These are phyloP conservation scores for Trematosphaeria pertusa DNA, from an alignment of 2,329 filamentous ascomycete genomes.

Conservation along the genomic window DNA sequence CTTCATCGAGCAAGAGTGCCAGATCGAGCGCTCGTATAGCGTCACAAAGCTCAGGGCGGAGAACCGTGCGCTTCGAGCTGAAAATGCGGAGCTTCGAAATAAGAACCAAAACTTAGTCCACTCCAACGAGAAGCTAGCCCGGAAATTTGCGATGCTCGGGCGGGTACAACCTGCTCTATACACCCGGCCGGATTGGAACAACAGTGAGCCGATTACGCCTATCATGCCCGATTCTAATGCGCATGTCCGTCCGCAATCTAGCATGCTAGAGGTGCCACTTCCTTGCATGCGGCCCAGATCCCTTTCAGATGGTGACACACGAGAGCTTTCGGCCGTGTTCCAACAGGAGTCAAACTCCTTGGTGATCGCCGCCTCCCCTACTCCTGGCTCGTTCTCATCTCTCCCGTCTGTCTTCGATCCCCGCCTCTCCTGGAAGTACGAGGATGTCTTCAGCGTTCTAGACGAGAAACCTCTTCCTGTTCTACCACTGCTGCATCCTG, in stretches of 20 bases:
- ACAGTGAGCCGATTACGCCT: not conserved
- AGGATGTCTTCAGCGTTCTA: constrained; percentile 12
- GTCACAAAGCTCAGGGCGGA: constrained; percentile 7
- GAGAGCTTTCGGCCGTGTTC: too few relatives aligned
- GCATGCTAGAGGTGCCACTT: too few relatives aligned
- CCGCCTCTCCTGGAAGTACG: constrained; percentile 11
- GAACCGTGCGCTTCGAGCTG: constrained; percentile 11
- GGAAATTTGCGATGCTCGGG: constrained; percentile 6
- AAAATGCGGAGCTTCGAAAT: constrained; percentile 4
- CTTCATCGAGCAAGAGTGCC: not conserved
- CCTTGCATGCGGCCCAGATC: constrained; percentile 2
- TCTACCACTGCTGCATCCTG: constrained; percentile 4
- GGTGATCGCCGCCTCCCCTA: too few relatives aligned
- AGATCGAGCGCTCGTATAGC: constrained; percentile 8
- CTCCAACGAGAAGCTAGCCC: constrained; percentile 16
- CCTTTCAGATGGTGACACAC: not conserved
- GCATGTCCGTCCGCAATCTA: not conserved
- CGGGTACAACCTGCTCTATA: constrained; percentile 4
- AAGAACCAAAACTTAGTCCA: constrained; percentile 10
- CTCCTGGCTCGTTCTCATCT: too few relatives aligned
- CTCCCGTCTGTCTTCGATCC: too few relatives aligned
- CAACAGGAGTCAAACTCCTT: too few relatives aligned
- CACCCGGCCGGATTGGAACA: constrained; percentile 2
- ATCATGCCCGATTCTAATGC: not conserved
- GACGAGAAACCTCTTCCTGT: not conserved